Conservation (phyloP, 768 basidiomycete species). For the Lenzites betulinus region DNA sequence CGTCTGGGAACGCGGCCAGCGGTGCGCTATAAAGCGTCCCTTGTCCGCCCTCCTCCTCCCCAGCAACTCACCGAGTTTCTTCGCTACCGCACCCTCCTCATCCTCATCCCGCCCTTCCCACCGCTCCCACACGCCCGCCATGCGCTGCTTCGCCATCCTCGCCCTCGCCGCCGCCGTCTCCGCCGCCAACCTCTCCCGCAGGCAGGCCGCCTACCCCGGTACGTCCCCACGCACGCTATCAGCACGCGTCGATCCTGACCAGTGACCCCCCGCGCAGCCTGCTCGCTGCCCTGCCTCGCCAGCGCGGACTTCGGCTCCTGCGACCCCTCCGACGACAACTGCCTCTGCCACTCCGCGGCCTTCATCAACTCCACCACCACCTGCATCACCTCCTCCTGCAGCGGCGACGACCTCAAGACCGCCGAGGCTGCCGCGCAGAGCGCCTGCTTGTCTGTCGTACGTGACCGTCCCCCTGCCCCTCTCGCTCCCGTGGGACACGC, state of each 20-base stretch:
- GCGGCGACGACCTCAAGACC: constrained; percentile 23
- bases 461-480: constrained; percentile 5
- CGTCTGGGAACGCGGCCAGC: background rate
- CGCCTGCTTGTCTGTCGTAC: constrained; percentile 31
- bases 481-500: background rate
- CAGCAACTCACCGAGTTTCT: constrained; percentile 26
- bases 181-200: constrained; percentile 20
- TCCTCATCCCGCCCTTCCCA: constrained; percentile 10
- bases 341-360: constrained; percentile 38
- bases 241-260: background rate
- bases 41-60: background rate
- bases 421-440: constrained; percentile 29
- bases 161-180: constrained; percentile 41
- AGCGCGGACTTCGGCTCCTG: constrained; percentile 49
- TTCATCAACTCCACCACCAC: constrained; percentile 32
- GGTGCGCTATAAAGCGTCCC: constrained; percentile 20
- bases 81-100: background rate
- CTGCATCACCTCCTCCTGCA: constrained; percentile 33
- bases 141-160: constrained; percentile 53
- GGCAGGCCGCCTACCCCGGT: constrained; percentile 14
- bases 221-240: background rate
- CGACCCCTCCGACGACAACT: constrained; percentile 49
- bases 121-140: constrained; percentile 34
- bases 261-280: constrained; percentile 40
- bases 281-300: constrained; percentile 51